Evolutionary conservation across 2,329 filamentous ascomycete genomes (phyloP).

Genomic region (Ascochyta fabae): DNA sequence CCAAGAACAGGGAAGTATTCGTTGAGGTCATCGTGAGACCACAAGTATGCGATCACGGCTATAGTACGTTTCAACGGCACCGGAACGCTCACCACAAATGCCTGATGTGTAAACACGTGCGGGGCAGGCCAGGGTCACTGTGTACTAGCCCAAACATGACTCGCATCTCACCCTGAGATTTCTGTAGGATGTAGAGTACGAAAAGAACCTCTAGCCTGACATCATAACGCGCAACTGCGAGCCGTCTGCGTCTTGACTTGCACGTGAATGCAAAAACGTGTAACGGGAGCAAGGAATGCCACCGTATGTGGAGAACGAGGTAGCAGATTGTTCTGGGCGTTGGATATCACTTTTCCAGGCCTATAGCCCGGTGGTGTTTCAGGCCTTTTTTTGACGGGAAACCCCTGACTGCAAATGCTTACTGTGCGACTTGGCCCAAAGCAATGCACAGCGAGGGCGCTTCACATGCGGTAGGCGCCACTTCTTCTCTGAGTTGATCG

Average conservation of each 20-base stretch:
- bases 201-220: not conserved
- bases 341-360: not conserved
- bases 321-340: conserved; percentile 1
- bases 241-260: not conserved
- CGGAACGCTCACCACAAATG: conserved; percentile 16
- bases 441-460: not conserved
- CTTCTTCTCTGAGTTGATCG: not conserved
- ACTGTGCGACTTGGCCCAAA: not conserved
- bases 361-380: conserved; percentile 6
- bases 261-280: not conserved
- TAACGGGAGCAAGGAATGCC: not conserved
- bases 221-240: not conserved
- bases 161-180: conserved; percentile 1
- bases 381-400: not conserved
- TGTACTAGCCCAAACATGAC: conserved; percentile 15
- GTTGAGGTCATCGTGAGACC: conserved; percentile 18
- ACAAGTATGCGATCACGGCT: conserved; percentile 13
- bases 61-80: conserved; percentile 35
- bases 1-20: not conserved
- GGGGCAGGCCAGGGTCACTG: not conserved
- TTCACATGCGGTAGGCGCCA: not conserved
- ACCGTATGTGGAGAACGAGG: not conserved
- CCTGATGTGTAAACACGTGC: conserved; percentile 8
- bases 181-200: not conserved
- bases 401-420: not conserved